Conservation (phyloP, 78 protist genomes). For the Dictyostelium brefeldianum region DNA sequence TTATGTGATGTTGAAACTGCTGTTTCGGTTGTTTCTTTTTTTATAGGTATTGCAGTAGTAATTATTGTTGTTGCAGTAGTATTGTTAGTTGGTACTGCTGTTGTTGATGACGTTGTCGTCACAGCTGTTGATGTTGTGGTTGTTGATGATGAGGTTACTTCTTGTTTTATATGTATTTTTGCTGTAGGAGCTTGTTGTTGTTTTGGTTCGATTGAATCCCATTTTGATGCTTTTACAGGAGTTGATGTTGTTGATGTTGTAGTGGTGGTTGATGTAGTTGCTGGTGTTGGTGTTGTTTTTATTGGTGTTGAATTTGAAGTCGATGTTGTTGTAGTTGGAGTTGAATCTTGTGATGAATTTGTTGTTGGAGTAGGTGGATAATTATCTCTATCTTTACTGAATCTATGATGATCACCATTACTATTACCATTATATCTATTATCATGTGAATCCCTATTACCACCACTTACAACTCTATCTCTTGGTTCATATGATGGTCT, state of each 20-base stretch:
- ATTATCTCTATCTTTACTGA: not conserved
- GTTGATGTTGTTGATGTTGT: not conserved
- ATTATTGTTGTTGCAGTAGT: not conserved
- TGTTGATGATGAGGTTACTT: not conserved
- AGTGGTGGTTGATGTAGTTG: not conserved
- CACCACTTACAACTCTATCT: not conserved
- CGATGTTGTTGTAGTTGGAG: not conserved
- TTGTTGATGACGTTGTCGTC: not conserved
- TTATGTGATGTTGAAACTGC: too few relatives aligned
- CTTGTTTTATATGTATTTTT: not conserved
- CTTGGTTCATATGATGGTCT: not conserved
- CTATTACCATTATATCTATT: not conserved
- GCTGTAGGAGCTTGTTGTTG: not conserved
- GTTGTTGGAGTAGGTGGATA: not conserved
- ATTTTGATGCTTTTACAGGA: not conserved
- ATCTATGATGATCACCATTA: not conserved
- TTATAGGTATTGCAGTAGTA: too few relatives aligned
- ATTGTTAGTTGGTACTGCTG: not conserved
- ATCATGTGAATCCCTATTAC: not conserved
- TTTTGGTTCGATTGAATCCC: not conserved
- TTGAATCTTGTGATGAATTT: not conserved
- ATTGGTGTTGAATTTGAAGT: not conserved
- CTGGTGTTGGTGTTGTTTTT: not conserved
- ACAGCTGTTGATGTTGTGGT: not conserved
- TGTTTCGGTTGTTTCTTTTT: too few relatives aligned